These are phyloP conservation scores for Pythium aphanidermatum DNA, from an alignment of 352 stramenopile genomes.

Conservation along the genomic window DNA sequence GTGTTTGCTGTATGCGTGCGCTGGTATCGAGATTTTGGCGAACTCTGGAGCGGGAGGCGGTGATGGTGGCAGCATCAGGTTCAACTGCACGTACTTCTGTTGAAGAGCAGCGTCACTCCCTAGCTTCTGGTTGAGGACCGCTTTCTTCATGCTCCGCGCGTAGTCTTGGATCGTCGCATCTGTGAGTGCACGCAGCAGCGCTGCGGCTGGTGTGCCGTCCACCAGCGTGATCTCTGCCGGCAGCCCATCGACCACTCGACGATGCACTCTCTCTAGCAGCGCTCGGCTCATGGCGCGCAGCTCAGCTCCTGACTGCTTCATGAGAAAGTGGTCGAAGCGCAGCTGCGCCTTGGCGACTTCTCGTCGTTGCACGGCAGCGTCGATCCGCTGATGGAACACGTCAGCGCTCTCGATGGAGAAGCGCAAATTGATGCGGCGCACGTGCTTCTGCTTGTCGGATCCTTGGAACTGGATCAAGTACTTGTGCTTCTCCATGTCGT, in stretches of 20 bases:
- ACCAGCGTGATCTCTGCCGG: constrained; percentile 45
- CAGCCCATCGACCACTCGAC: constrained; percentile 78
- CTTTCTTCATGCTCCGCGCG: constrained; percentile 90
- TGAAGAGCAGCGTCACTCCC: constrained; percentile 45
- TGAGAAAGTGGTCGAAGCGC: constrained; percentile 89
- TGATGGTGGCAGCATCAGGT: constrained; percentile 39
- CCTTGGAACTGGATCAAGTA: constrained; percentile 85
- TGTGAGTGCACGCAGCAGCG: constrained; percentile 77
- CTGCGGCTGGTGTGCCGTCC: constrained; percentile 50
- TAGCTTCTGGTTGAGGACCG: constrained; percentile 69
- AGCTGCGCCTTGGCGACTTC: constrained; percentile 84
- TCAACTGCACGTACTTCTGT: constrained; percentile 60
- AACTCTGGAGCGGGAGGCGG: constrained; percentile 26
- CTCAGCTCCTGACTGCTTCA: constrained; percentile 61
- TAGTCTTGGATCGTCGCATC: constrained; percentile 88
- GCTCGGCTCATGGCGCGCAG: constrained; percentile 74
- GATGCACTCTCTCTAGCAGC: constrained; percentile 81
- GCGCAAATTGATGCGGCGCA: constrained; percentile 88
- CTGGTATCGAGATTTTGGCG: constrained; percentile 79
- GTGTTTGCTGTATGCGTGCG: constrained; percentile 53
- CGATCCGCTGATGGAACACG: constrained; percentile 71
- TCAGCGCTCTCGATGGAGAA: constrained; percentile 78
- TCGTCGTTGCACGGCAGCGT: constrained; percentile 47
- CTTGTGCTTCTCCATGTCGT: constrained; percentile 55
- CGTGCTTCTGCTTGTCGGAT: constrained; percentile 79